Conservation (phyloP, 139 green algal species). For the Pseudopediastrum boryanum region DNA sequence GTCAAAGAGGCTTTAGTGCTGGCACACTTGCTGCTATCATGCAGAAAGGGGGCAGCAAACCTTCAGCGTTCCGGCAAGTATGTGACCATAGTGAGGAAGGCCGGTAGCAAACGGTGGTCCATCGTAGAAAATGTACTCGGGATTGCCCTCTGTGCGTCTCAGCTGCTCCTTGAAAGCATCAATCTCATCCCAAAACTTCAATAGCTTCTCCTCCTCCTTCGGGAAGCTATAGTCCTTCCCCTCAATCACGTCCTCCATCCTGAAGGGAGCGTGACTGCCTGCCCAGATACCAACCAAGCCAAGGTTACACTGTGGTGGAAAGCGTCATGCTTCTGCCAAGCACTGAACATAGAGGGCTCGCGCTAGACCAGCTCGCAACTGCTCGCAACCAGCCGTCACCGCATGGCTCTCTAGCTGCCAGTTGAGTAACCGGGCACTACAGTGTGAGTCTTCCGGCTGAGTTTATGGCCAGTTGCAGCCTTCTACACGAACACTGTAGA, state of each 20-base stretch:
- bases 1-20: background rate
- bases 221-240: slow-evolving; percentile 90
- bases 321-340: too few relatives aligned
- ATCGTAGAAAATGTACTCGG: slow-evolving; percentile 98
- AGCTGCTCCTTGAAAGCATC: slow-evolving; percentile 92
- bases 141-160: slow-evolving; percentile 82
- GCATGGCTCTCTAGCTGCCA: too few relatives aligned
- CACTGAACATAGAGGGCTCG: too few relatives aligned
- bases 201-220: slow-evolving; percentile 81
- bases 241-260: slow-evolving; percentile 67
- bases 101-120: slow-evolving; percentile 98
- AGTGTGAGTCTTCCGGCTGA: too few relatives aligned
- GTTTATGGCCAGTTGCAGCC: too few relatives aligned
- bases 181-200: slow-evolving; percentile 85
- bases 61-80: slow-evolving; percentile 98
- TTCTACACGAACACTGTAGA: too few relatives aligned
- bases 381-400: too few relatives aligned
- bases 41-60: slow-evolving; percentile 42
- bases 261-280: background rate
- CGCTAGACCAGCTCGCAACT: too few relatives aligned
- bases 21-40: background rate
- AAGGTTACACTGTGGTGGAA: too few relatives aligned
- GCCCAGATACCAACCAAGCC: too few relatives aligned
- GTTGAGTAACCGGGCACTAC: too few relatives aligned
- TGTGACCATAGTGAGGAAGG: slow-evolving; percentile 98